Percentiles rank a stretch among this genome's conserved stretches.
Evolutionary conservation across 768 basidiomycete genomes (phyloP).

Genomic region (Cyclocybe cylindracea): DNA sequence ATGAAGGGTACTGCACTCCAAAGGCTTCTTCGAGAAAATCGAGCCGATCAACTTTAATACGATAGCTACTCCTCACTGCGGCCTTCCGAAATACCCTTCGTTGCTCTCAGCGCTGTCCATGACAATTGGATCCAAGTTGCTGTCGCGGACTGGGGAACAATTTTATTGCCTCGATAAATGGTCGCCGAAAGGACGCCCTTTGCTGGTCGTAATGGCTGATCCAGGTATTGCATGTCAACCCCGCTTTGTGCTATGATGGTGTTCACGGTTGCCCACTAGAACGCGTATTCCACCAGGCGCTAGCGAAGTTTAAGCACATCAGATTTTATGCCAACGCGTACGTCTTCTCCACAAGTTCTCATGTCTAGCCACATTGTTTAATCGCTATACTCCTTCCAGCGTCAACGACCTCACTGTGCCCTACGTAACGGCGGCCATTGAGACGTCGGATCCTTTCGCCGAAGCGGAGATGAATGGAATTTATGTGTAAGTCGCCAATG

Average conservation of each 20-base stretch:
- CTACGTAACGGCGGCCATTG: conserved; percentile 77
- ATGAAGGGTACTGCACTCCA: conserved; percentile 60
- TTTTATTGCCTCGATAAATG: conserved; percentile 77
- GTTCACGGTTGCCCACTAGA: conserved; percentile 37
- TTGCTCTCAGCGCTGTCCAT: conserved; percentile 54
- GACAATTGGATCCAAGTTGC: conserved; percentile 62
- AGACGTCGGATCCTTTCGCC: conserved; percentile 65
- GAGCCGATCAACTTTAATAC: conserved; percentile 81
- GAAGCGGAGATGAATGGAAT: conserved; percentile 58
- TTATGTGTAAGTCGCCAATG: conserved; percentile 48
- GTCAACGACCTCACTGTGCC: conserved; percentile 82
- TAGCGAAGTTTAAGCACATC: conserved; percentile 65
- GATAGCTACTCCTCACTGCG: conserved; percentile 82
- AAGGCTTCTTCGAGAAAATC: conserved; percentile 70
- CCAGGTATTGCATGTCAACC: conserved; percentile 43
- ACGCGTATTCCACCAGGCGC: conserved; percentile 72
- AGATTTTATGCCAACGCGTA: conserved; percentile 83
- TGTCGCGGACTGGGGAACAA: conserved; percentile 81
- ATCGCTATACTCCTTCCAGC: conserved; percentile 27
- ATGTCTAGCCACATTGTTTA: background rate
- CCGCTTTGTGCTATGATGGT: background rate
- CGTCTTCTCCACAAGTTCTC: conserved; percentile 22
- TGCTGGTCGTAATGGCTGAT: conserved; percentile 81
- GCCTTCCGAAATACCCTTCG: conserved; percentile 65
- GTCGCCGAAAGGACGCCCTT: conserved; percentile 62